These are phyloP conservation scores for Geotrichum bryndzae DNA, from an alignment of 1,139 yeast species.

Conservation along the genomic window DNA sequence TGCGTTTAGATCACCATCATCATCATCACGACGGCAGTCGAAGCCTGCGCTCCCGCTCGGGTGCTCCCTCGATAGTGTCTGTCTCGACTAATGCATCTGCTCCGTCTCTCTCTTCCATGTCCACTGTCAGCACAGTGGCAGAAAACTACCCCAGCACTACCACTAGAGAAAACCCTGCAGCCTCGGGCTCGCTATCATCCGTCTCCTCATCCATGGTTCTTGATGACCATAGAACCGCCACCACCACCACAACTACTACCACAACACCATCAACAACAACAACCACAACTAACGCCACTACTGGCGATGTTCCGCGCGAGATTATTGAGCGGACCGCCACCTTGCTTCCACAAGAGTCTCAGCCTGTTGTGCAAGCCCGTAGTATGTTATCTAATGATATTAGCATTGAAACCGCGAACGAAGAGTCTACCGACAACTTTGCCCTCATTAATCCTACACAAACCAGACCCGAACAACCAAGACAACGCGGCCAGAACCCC, in stretches of 20 bases:
- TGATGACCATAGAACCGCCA: slow-evolving; percentile 5
- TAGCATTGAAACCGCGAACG: slow-evolving; percentile 4
- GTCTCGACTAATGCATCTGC: slow-evolving; percentile 1
- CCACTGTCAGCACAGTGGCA: slow-evolving; percentile 11
- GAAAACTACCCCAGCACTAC: slow-evolving; percentile 16
- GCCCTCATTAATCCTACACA: neutral
- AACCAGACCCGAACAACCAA: slow-evolving; percentile 10
- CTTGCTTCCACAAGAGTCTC: slow-evolving; percentile 1
- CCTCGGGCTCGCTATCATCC: slow-evolving; percentile 13
- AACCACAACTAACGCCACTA: neutral
- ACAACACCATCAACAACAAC: neutral
- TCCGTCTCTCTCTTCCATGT: slow-evolving; percentile 13
- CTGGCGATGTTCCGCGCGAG: neutral
- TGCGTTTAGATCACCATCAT: neutral
- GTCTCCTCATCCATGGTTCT: slow-evolving; percentile 12
- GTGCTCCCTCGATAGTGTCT: slow-evolving; percentile 16
- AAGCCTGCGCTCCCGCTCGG: slow-evolving; percentile 6
- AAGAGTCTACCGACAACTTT: neutral
- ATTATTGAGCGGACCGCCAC: neutral
- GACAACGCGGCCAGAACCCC: slow-evolving; percentile 10
- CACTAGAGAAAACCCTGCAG: slow-evolving; percentile 13
- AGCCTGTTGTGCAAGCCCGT: slow-evolving; percentile 1
- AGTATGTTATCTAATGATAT: slow-evolving; percentile 2
- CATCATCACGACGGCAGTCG: slow-evolving; percentile 1
- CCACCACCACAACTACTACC: neutral